Conservation (phyloP, 257 asterid species). For the Solanum piurae region DNA sequence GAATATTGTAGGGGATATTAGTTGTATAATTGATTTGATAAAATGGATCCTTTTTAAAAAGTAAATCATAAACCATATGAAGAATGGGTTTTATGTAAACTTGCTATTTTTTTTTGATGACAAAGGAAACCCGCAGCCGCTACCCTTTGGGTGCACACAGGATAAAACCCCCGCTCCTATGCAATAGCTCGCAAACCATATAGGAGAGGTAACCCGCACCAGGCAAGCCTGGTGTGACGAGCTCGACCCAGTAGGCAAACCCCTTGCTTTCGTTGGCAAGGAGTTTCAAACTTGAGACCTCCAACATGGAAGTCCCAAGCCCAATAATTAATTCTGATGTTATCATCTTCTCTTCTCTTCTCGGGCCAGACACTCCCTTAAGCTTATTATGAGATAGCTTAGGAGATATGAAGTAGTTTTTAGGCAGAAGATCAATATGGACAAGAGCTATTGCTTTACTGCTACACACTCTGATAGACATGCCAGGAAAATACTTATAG, state of each 20-base stretch:
- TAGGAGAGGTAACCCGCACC: too few relatives aligned
- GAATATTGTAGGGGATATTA: neutral
- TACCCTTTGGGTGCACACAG: too few relatives aligned
- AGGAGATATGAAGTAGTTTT: neutral
- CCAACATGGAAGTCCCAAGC: too few relatives aligned
- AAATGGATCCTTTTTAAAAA: neutral
- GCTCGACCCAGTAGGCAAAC: too few relatives aligned
- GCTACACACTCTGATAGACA: neutral
- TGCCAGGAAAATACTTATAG: neutral
- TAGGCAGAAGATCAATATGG: neutral
- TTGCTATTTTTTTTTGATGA: neutral
- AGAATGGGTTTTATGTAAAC: neutral
- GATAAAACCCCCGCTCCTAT: too few relatives aligned
- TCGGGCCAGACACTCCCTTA: neutral
- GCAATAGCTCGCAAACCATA: too few relatives aligned
- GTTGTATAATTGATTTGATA: neutral
- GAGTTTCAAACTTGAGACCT: too few relatives aligned
- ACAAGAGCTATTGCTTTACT: neutral
- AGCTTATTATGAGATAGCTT: neutral
- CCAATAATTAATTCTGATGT: neutral
- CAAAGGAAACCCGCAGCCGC: too few relatives aligned
- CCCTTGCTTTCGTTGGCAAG: too few relatives aligned
- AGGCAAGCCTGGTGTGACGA: too few relatives aligned
- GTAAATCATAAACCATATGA: neutral
- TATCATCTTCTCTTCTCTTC: neutral